phyloP scores from a whole-genome alignment of 139 green algal species.

The Chlamydomonas schloesseri region DNA sequence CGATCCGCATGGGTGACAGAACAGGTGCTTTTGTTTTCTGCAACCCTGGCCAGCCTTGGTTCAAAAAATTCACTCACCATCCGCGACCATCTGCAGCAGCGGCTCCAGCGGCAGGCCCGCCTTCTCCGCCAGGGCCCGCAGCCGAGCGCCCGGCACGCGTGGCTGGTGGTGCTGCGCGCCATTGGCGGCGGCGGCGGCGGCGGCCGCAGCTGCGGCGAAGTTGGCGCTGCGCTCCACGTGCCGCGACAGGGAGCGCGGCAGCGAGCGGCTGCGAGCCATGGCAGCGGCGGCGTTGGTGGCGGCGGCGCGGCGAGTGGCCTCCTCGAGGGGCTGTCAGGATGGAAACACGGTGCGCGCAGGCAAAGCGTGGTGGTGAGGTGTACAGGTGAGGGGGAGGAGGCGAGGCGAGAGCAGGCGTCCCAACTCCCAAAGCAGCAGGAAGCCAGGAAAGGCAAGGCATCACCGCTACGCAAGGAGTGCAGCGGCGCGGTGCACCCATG shows the following conservation, averaged over 20 bases:
- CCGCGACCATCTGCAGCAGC: slow-evolving; percentile 39
- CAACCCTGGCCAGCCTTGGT: no score
- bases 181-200: no score
- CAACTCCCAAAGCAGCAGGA: no score
- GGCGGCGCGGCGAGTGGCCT: not conserved
- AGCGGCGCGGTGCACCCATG: no score
- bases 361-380: not conserved
- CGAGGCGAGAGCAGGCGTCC: no score
- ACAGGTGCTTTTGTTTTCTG: no score
- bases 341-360: no score
- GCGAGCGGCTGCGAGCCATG: not conserved
- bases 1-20: no score
- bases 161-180: not conserved
- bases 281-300: no score
- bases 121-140: slow-evolving; percentile 16
- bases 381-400: not conserved
- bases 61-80: no score
- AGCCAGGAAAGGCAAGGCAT: no score
- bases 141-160: not conserved
- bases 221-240: not conserved
- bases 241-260: not conserved
- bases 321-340: not conserved
- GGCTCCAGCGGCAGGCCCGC: slow-evolving; percentile 26
- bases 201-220: not conserved
- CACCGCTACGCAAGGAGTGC: no score